Evolutionary conservation across 2,329 filamentous ascomycete genomes (phyloP).

Genomic region (Penicillium psychrosexuale): DNA sequence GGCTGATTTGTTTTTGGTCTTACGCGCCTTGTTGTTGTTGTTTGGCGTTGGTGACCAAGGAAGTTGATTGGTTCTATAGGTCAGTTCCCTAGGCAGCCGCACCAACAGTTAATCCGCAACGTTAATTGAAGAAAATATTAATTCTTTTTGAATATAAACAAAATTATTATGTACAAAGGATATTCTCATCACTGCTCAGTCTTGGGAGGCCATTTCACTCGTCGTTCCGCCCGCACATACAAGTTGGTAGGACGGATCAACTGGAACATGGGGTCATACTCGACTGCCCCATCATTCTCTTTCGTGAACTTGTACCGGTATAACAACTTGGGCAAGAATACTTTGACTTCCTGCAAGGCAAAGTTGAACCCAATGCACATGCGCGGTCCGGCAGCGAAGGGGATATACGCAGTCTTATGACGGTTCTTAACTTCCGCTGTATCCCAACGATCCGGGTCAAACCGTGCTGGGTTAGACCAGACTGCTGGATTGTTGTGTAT

Average conservation of each 20-base stretch:
- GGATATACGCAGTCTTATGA: conserved; percentile 54
- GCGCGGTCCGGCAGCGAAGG: conserved; percentile 57
- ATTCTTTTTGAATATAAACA: not conserved
- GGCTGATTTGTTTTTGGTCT: too few relatives aligned
- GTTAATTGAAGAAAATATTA: not conserved
- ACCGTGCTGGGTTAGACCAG: conserved; percentile 59
- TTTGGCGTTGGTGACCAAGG: too few relatives aligned
- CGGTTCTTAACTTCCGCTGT: conserved; percentile 51
- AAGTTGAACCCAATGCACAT: conserved; percentile 66
- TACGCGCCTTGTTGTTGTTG: too few relatives aligned
- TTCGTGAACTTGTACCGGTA: conserved; percentile 57
- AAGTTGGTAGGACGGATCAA: conserved; percentile 29
- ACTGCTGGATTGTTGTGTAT: conserved; percentile 53
- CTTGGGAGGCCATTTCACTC: conserved; percentile 28
- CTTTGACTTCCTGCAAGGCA: conserved; percentile 59
- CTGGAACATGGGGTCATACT: conserved; percentile 32
- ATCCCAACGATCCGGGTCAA: conserved; percentile 62
- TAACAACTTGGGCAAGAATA: conserved; percentile 55
- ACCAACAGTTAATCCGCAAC: too few relatives aligned
- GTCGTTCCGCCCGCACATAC: conserved; percentile 24
- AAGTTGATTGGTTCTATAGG: too few relatives aligned
- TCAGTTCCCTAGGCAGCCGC: too few relatives aligned
- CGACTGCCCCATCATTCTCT: conserved; percentile 51
- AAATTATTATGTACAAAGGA: not conserved
- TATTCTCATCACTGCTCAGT: not conserved